Evolutionary conservation across 2,329 filamentous ascomycete species (phyloP), one percentile per base, ranked within the genome.

Genomic region (Peltaster fructicola): DNA sequence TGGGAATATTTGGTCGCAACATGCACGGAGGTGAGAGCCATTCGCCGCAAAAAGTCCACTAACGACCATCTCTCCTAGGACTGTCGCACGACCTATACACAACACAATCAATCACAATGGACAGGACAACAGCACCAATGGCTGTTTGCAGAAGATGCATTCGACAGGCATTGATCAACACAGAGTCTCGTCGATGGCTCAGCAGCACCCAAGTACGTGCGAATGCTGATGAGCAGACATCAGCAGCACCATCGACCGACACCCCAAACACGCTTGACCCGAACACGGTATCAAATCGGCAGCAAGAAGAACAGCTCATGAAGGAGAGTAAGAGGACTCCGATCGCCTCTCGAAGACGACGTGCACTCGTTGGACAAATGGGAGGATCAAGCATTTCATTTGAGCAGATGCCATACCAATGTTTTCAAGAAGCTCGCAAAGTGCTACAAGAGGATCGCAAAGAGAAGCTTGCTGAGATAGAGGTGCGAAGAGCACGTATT

Each of bases 351-450:
- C 72, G 84, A 40, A 70, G 84, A 60, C 74, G 84, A 34, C 74
- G 85, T 47, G 54, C 54, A 24, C 50, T 48, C 20, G 36, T 50
- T 14, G 30, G 32, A 7, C 33, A 63, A 43, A 67, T 57, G 40
- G 65, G 57, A 17, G n/a, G n/a, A n/a, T n/a, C n/a, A n/a, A 55
- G 63, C 33, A 57, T 92, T 24, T 81, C 84, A 14, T 93, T 98
- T 47, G 81, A 92, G 58, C 77, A 85, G 48, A 60, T 98, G 38
- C 88, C 88, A 10, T 98, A 90, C 57, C 85, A 95, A 63, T 88
- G 80, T 54, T 98, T 95, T 59, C 88, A 98, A 55, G 84, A 93
- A 57, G 88, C 88, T 19, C 70, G 84, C 34, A 79, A 81, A 48
- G 55, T 95, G 23, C 59, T 98, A 28, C 63, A 71, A 26, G 68